Percentiles rank a stretch among this genome's conserved stretches.
These are phyloP conservation scores for Pichia cactophila DNA, from an alignment of 1,139 yeast genomes.

Conservation along the genomic window DNA sequence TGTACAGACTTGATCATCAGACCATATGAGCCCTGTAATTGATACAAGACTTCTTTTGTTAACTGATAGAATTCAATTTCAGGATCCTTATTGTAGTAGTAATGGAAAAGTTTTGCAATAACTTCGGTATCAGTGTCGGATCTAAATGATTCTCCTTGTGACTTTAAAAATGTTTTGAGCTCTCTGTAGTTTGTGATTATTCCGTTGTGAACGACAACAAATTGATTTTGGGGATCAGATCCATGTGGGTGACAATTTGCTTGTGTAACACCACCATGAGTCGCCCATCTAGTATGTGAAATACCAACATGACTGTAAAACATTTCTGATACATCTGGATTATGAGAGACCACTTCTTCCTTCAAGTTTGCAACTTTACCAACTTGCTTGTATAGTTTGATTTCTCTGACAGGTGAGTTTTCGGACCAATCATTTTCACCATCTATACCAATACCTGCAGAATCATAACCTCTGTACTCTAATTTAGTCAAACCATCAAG, in stretches of 20 bases:
- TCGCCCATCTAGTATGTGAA: conserved; percentile 99
- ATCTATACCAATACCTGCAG: conserved; percentile 93
- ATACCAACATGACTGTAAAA: conserved; percentile 90
- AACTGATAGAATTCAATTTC: conserved; percentile 83
- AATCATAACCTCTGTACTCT: conserved; percentile 98
- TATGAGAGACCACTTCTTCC: conserved; percentile 51
- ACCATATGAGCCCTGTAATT: conserved; percentile 97
- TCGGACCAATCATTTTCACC: conserved; percentile 63
- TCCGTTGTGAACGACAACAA: conserved; percentile 95
- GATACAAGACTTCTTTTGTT: conserved; percentile 86
- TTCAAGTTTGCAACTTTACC: conserved; percentile 87
- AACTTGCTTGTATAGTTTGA: conserved; percentile 69
- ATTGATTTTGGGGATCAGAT: conserved; percentile 75
- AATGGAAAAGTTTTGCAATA: conserved; percentile 91
- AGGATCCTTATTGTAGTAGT: conserved; percentile 65
- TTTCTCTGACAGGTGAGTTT: conserved; percentile 28
- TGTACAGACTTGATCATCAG: conserved; percentile 84
- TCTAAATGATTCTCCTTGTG: conserved; percentile 79
- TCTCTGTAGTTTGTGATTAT: conserved; percentile 94
- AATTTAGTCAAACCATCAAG: conserved; percentile 87
- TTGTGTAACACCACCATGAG: conserved; percentile 90
- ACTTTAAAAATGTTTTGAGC: conserved; percentile 67
- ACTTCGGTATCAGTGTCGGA: conserved; percentile 97
- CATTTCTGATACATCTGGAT: conserved; percentile 51
- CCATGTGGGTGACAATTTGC: conserved; percentile 94